phyloP scores from a whole-genome alignment of 208 protist species.

The Crithidia mellificae region DNA sequence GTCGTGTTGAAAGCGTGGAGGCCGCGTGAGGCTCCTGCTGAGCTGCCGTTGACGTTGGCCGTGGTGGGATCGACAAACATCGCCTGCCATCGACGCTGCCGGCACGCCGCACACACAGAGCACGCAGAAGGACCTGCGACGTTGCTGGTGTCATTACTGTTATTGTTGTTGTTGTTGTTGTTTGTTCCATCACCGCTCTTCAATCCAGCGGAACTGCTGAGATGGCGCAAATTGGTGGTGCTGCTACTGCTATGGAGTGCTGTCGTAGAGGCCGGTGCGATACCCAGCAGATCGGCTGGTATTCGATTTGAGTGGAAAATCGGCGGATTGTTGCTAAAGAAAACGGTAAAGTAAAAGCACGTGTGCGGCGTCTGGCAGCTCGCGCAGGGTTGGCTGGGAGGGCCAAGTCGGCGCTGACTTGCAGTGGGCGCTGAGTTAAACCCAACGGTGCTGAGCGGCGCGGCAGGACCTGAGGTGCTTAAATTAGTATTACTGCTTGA shows the following conservation, averaged over 20 bases:
- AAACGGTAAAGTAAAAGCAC: constrained; percentile 78
- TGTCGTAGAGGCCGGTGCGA: neutral
- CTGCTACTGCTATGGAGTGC: neutral
- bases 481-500: neutral
- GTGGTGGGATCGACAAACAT: constrained; percentile 18
- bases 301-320: constrained; percentile 83
- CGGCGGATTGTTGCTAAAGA: constrained; percentile 66
- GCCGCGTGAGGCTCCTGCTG: neutral
- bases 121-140: neutral
- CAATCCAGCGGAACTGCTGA: too few relatives aligned
- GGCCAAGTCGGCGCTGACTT: too few relatives aligned
- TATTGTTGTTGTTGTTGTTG: neutral
- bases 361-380: constrained; percentile 19
- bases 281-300: constrained; percentile 26
- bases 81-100: constrained; percentile 17
- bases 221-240: too few relatives aligned
- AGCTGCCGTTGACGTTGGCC: neutral
- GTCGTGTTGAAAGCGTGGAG: neutral
- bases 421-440: too few relatives aligned
- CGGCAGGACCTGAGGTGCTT: neutral
- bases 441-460: neutral
- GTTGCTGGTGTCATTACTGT: constrained; percentile 3
- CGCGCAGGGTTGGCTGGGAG: neutral
- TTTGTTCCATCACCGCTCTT: too few relatives aligned
- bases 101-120: constrained; percentile 11